A percentile compares a stretch with the other conserved stretches of the same genome.
Conservation (phyloP, 148 eudicot species). For the Cornus controversa region DNA sequence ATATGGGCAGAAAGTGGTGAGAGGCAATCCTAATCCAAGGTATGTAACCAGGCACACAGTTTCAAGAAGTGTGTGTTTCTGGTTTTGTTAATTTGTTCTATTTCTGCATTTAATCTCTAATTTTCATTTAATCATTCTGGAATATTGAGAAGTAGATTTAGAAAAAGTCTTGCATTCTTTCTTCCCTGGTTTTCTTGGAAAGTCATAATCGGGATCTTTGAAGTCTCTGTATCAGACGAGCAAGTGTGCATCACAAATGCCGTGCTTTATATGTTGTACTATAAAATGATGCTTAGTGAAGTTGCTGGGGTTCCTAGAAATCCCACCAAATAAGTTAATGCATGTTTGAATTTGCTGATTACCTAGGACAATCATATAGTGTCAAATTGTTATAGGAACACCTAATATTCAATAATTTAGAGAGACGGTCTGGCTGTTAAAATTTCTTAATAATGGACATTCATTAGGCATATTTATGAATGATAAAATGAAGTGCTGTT, state of each 20-base stretch:
- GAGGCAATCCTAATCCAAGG: constrained; percentile 98
- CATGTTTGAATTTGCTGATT: too few relatives aligned
- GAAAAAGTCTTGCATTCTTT: not conserved
- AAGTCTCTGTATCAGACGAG: not conserved
- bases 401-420: too few relatives aligned
- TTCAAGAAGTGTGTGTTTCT: not conserved
- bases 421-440: not conserved
- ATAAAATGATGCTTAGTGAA: not conserved
- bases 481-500: not conserved
- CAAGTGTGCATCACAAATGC: not conserved
- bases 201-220: not conserved
- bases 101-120: not conserved
- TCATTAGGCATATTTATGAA: too few relatives aligned
- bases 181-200: not conserved
- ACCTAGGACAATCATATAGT: too few relatives aligned
- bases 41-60: constrained; percentile 24
- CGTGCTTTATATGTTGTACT: not conserved
- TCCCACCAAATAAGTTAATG: not conserved
- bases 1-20: constrained; percentile 97
- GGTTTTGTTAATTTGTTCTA: not conserved
- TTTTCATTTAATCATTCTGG: not conserved
- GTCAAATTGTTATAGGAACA: not conserved
- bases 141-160: not conserved
- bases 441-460: not conserved
- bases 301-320: not conserved